phyloP scores from a whole-genome alignment of 768 basidiomycete genomes.

The Pholiota microspora region DNA sequence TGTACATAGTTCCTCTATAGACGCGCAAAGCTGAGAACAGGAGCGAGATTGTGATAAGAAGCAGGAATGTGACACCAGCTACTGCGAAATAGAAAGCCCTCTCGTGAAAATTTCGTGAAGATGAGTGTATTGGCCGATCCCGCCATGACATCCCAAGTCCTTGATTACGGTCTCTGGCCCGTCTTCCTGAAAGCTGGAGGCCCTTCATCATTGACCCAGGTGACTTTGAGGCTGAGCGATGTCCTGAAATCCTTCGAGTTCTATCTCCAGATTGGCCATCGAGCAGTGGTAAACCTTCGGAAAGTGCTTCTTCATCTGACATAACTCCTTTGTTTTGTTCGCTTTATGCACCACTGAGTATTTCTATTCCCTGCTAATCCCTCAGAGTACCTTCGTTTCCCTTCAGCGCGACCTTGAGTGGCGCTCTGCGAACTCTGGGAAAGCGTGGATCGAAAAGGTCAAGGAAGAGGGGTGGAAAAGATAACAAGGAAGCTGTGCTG shows the following conservation, averaged over 20 bases:
- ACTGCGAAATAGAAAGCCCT: not conserved
- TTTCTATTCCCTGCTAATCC: too few species aligned
- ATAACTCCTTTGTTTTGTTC: not conserved
- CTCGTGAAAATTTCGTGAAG: not conserved
- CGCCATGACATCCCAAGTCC: not conserved
- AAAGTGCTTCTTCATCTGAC: not conserved
- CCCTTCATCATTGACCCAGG: too few species aligned
- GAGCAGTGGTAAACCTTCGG: not conserved
- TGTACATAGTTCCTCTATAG: not conserved
- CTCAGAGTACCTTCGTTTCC: too few species aligned
- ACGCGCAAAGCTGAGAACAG: not conserved
- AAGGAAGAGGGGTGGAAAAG: not conserved
- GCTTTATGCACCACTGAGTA: too few species aligned
- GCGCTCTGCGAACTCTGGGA: not conserved
- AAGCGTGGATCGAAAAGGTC: not conserved
- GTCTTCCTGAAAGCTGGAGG: not conserved
- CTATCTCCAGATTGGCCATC: too few species aligned
- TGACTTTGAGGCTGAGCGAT: not conserved
- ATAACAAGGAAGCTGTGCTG: not conserved
- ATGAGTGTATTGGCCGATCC: not conserved
- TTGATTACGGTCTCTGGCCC: too few species aligned
- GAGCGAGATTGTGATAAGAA: not conserved
- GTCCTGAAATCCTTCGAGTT: too few species aligned
- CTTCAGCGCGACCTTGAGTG: too few species aligned
- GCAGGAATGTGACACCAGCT: not conserved